phyloP scores from a whole-genome alignment of 148 eudicot genomes.

The Vaccinium corymbosum region DNA sequence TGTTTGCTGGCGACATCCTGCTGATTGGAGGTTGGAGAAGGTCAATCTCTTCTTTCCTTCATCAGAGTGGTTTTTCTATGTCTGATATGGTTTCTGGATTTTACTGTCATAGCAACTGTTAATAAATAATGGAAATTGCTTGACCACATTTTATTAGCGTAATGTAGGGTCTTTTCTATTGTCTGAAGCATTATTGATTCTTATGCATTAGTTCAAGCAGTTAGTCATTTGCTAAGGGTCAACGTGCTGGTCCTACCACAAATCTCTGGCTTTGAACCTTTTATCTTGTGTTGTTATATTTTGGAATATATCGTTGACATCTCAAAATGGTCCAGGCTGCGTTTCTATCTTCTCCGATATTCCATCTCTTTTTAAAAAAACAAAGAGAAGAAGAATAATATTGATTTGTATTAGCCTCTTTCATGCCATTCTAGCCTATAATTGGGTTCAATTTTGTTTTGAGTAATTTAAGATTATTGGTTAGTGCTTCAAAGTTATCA shows the following conservation, averaged over 20 bases:
- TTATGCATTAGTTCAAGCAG: neutral
- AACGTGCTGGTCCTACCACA: neutral
- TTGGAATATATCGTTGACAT: neutral
- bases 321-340: neutral
- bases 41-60: constrained; percentile 68
- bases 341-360: neutral
- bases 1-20: constrained; percentile 84
- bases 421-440: neutral
- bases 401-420: neutral
- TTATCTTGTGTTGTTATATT: neutral
- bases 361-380: neutral
- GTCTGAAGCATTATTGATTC: neutral
- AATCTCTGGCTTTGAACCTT: neutral
- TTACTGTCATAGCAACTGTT: neutral
- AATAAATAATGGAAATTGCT: neutral
- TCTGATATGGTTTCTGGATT: neutral
- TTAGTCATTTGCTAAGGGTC: neutral
- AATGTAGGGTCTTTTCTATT: neutral
- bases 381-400: no score
- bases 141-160: neutral
- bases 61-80: constrained; percentile 17
- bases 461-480: neutral
- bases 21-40: constrained; percentile 68
- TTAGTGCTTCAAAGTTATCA: neutral
- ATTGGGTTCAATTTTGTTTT: neutral